These are phyloP conservation scores for Thelephora terrestris DNA, from an alignment of 1,284 basidiomycete species.

Conservation along the genomic window DNA sequence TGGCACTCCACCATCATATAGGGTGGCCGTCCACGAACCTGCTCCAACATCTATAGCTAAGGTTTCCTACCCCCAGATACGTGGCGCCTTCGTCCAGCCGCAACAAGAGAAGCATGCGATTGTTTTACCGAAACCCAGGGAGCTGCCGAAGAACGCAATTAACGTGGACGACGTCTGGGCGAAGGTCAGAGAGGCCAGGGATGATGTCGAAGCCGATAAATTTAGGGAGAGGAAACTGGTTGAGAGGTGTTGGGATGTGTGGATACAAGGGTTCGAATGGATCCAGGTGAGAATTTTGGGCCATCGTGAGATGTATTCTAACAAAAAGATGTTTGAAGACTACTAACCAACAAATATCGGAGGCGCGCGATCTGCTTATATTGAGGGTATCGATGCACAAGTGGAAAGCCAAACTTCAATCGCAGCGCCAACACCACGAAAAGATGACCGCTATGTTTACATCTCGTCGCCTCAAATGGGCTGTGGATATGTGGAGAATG, in stretches of 20 bases:
- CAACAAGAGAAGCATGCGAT: neutral
- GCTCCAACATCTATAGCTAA: conserved; percentile 10
- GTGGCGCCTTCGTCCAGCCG: conserved; percentile 16
- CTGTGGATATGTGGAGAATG: conserved; percentile 38
- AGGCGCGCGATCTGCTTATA: conserved; percentile 47
- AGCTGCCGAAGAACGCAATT: conserved; percentile 36
- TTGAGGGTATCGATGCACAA: conserved; percentile 45
- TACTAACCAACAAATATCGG: conserved; percentile 49
- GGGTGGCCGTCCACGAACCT: conserved; percentile 28
- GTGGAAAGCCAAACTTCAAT: conserved; percentile 39
- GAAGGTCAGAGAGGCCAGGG: conserved; percentile 55
- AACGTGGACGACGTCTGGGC: conserved; percentile 70
- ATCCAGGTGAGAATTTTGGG: conserved; percentile 42
- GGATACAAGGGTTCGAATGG: conserved; percentile 61
- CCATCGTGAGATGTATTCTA: conserved; percentile 1
- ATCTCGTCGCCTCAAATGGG: conserved; percentile 28
- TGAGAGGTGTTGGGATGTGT: conserved; percentile 60
- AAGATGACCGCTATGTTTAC: conserved; percentile 33
- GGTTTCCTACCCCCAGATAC: conserved; percentile 20
- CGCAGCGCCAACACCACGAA: conserved; percentile 27
- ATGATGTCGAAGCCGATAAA: conserved; percentile 60
- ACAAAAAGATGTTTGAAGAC: conserved; percentile 29
- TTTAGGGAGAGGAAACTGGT: conserved; percentile 53
- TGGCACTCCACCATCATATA: conserved; percentile 43
- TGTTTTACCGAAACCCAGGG: conserved; percentile 17